Evolutionary conservation across 805 yeast genomes (phyloP).

Genomic region (Metschnikowia henanensis): DNA sequence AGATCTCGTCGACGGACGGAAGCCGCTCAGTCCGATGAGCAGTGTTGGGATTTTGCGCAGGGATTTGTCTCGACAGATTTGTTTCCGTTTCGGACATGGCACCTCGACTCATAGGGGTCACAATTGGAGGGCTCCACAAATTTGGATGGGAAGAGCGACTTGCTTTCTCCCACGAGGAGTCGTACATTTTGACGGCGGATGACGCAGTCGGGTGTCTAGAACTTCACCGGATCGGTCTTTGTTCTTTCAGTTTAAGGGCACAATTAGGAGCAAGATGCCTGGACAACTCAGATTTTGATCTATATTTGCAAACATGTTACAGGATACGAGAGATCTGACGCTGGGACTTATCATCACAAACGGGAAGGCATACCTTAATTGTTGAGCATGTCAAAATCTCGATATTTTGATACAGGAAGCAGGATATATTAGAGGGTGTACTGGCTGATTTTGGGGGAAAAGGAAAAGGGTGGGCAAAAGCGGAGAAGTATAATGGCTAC

Average conservation of each 20-base stretch:
- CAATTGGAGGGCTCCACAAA: slow-evolving; percentile 14
- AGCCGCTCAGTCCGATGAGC: slow-evolving; percentile 7
- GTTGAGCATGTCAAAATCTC: slow-evolving; percentile 7
- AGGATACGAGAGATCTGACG: slow-evolving; percentile 1
- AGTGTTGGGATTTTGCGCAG: neutral
- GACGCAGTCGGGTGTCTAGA: slow-evolving; percentile 5
- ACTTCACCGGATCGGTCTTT: neutral
- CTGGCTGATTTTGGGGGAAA: neutral
- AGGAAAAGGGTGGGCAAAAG: neutral
- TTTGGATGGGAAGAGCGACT: slow-evolving; percentile 13
- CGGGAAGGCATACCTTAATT: slow-evolving; percentile 7
- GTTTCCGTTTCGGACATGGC: slow-evolving; percentile 7
- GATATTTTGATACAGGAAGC: slow-evolving; percentile 6
- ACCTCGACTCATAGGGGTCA: slow-evolving; percentile 5
- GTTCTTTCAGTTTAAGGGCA: neutral
- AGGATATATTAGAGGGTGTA: slow-evolving; percentile 3
- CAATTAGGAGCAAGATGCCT: neutral
- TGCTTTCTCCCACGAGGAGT: slow-evolving; percentile 12
- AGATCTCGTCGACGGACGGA: slow-evolving; percentile 15
- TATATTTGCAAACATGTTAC: slow-evolving; percentile 6
- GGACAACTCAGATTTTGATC: neutral
- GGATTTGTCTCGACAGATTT: slow-evolving; percentile 1
- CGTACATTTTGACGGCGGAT: slow-evolving; percentile 11
- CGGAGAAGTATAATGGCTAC: neutral
- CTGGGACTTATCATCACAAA: slow-evolving; percentile 3